These are phyloP conservation scores for Iberis amara DNA, from an alignment of 441 rosid genomes.

Conservation along the genomic window DNA sequence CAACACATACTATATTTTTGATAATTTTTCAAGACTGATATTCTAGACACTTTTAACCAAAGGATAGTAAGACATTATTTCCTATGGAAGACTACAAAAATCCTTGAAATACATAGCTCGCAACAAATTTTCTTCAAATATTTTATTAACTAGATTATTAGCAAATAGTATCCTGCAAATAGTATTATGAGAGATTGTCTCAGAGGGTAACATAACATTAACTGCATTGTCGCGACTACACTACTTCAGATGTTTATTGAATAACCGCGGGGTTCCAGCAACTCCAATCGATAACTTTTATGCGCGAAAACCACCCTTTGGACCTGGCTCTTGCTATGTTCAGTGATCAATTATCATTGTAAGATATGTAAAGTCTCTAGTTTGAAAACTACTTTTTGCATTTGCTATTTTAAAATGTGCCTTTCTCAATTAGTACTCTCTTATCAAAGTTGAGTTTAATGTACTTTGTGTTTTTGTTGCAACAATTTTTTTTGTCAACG, in stretches of 20 bases:
- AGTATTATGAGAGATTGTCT: slow-evolving; percentile 36
- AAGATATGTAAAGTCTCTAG: slow-evolving; percentile 16
- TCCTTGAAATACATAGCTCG: no score
- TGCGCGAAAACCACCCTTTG: slow-evolving; percentile 64
- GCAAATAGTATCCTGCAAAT: no score
- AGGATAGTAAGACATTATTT: no score
- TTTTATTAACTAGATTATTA: no score
- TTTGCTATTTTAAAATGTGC: slow-evolving; percentile 13
- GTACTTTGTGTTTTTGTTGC: background rate
- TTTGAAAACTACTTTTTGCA: slow-evolving; percentile 2
- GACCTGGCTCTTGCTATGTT: slow-evolving; percentile 81
- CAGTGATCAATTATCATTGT: slow-evolving; percentile 36
- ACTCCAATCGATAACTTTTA: slow-evolving; percentile 60
- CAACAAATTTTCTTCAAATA: no score
- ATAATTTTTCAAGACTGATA: no score
- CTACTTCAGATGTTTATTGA: slow-evolving; percentile 82
- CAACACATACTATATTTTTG: no score
- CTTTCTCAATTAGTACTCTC: slow-evolving; percentile 5
- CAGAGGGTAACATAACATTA: slow-evolving; percentile 38
- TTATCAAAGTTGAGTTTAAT: background rate
- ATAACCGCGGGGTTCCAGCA: slow-evolving; percentile 70
- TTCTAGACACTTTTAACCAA: no score
- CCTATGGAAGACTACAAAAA: no score
- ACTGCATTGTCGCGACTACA: slow-evolving; percentile 62
- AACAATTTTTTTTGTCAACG: no score